Conservation (phyloP, 768 basidiomycete species). For the Hypholoma fasciculare region DNA sequence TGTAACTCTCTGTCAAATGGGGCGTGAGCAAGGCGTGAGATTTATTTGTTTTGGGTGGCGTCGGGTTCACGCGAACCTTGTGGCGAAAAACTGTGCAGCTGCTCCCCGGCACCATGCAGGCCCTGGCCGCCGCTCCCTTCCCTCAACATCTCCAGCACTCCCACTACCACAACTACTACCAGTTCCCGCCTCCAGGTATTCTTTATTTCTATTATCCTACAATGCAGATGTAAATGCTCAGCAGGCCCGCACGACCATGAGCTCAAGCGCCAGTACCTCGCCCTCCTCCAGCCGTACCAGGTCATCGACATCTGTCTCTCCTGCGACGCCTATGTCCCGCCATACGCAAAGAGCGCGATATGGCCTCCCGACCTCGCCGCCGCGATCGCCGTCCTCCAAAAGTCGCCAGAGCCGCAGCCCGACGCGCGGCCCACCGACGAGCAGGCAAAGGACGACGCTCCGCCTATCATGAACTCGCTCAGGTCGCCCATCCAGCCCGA, state of each 20-base stretch:
- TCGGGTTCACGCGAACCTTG: slow-evolving; percentile 49
- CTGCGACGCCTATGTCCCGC: slow-evolving; percentile 68
- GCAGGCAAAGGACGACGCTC: slow-evolving; percentile 14
- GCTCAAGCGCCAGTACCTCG: slow-evolving; percentile 72
- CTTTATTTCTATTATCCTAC: slow-evolving; percentile 1
- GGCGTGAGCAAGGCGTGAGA: background rate
- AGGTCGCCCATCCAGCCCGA: slow-evolving; percentile 12
- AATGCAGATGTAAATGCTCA: slow-evolving; percentile 15
- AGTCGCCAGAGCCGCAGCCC: slow-evolving; percentile 18
- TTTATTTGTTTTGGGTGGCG: slow-evolving; percentile 7
- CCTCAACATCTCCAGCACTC: slow-evolving; percentile 32
- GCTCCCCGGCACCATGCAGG: slow-evolving; percentile 65
- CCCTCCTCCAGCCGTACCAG: slow-evolving; percentile 64
- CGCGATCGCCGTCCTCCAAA: slow-evolving; percentile 57
- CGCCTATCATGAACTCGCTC: slow-evolving; percentile 28
- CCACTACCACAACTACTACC: slow-evolving; percentile 22
- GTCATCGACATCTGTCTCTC: slow-evolving; percentile 79
- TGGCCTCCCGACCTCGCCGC: slow-evolving; percentile 73
- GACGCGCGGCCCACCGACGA: slow-evolving; percentile 11
- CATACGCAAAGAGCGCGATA: slow-evolving; percentile 61
- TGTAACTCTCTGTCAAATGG: background rate
- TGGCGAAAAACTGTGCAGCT: slow-evolving; percentile 73
- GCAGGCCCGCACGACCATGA: slow-evolving; percentile 49
- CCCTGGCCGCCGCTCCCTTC: slow-evolving; percentile 36
- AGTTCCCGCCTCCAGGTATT: slow-evolving; percentile 23